Evolutionary conservation across 805 yeast genomes (phyloP).

Genomic region (Groenewaldozyma salmanticensis): DNA sequence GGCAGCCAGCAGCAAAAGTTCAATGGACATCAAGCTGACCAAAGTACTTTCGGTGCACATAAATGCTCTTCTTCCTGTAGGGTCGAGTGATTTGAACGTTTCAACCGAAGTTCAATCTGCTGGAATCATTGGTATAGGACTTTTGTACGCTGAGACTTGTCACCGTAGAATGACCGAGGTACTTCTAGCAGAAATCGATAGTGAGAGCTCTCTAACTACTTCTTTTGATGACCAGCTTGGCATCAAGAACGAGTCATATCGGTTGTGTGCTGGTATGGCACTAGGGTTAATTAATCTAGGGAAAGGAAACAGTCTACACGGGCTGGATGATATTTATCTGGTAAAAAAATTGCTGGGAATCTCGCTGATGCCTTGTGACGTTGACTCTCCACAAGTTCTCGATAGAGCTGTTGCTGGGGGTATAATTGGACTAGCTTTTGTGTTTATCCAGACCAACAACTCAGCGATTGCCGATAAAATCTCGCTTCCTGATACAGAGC

Average conservation of each 20-base stretch:
- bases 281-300: conserved; percentile 80
- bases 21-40: conserved; percentile 78
- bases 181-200: conserved; percentile 51
- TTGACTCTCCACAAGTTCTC: conserved; percentile 45
- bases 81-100: conserved; percentile 84
- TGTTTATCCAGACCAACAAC: conserved; percentile 61
- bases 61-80: conserved; percentile 80
- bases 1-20: conserved; percentile 78
- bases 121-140: conserved; percentile 82
- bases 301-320: conserved; percentile 51
- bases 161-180: conserved; percentile 83
- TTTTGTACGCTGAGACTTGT: conserved; percentile 65
- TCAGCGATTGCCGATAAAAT: conserved; percentile 50
- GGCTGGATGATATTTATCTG: conserved; percentile 48
- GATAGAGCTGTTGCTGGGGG: conserved; percentile 68
- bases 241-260: conserved; percentile 50
- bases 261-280: conserved; percentile 81
- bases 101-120: conserved; percentile 79
- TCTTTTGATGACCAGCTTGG: neutral
- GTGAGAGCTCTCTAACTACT: neutral
- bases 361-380: conserved; percentile 47
- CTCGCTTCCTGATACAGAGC: conserved; percentile 48
- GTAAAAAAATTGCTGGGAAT: conserved; percentile 49
- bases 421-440: conserved; percentile 61
- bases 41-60: conserved; percentile 90